Evolutionary conservation across 345 rosid genomes (phyloP).

Genomic region (Cardiospermum halicacabum): DNA sequence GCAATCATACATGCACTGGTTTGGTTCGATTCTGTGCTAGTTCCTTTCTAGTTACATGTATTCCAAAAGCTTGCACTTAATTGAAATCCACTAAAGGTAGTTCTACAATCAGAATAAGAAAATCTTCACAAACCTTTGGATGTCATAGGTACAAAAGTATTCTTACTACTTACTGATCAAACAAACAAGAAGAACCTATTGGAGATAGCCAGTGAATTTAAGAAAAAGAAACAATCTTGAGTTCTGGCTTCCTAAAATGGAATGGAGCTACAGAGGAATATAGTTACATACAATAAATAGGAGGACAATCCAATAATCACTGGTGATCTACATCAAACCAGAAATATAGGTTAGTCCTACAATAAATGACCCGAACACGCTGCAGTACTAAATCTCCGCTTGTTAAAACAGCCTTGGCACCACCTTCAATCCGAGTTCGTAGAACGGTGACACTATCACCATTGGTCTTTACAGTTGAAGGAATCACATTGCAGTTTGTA

Average conservation of each 20-base stretch:
- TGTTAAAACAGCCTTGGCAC: slow-evolving; percentile 80
- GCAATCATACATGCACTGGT: too few relatives aligned
- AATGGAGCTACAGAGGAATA: not conserved
- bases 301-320: slow-evolving; percentile 19
- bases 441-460: slow-evolving; percentile 58
- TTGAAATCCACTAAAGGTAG: too few relatives aligned
- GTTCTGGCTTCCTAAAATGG: not conserved
- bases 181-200: too few relatives aligned
- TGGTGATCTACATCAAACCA: slow-evolving; percentile 77
- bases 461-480: slow-evolving; percentile 31
- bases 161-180: too few relatives aligned
- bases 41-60: too few relatives aligned
- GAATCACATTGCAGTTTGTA: slow-evolving; percentile 23
- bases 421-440: slow-evolving; percentile 87
- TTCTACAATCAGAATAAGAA: too few relatives aligned
- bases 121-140: too few relatives aligned
- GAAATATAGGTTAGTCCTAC: slow-evolving; percentile 64
- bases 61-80: too few relatives aligned
- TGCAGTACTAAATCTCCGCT: slow-evolving; percentile 74
- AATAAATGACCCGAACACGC: slow-evolving; percentile 82
- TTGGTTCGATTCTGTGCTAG: not conserved
- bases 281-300: not conserved
- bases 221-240: not conserved
- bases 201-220: too few relatives aligned
- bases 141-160: too few relatives aligned